These are phyloP conservation scores for Penicillium nordicum DNA, from an alignment of 2,329 filamentous ascomycete species.

Conservation along the genomic window DNA sequence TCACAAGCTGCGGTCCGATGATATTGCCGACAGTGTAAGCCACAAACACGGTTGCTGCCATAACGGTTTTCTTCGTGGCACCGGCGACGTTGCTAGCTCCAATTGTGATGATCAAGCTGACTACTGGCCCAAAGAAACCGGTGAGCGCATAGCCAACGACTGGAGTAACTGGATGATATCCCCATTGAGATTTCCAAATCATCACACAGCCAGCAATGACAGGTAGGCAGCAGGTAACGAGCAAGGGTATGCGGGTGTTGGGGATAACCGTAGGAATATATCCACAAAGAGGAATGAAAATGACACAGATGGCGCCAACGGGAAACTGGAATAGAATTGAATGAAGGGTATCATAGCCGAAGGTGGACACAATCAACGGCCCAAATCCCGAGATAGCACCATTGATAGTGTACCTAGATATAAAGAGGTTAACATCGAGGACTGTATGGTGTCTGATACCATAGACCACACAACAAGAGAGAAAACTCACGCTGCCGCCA, in stretches of 20 bases:
- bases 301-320: slow-evolving; percentile 64
- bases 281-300: slow-evolving; percentile 64
- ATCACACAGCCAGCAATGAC: slow-evolving; percentile 71
- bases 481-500: slow-evolving; percentile 56
- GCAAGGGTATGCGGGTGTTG: slow-evolving; percentile 63
- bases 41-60: slow-evolving; percentile 70
- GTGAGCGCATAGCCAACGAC: slow-evolving; percentile 70
- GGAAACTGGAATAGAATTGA: slow-evolving; percentile 74
- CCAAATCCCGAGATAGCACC: slow-evolving; percentile 69
- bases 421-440: slow-evolving; percentile 15
- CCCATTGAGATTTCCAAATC: slow-evolving; percentile 68
- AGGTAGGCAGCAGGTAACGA: slow-evolving; percentile 65
- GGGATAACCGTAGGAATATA: slow-evolving; percentile 59
- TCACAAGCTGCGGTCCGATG: slow-evolving; percentile 68
- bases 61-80: slow-evolving; percentile 74
- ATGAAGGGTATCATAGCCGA: slow-evolving; percentile 62
- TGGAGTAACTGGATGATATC: slow-evolving; percentile 61
- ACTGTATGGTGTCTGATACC: not conserved
- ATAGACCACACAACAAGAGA: not conserved
- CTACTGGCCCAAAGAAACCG: slow-evolving; percentile 69
- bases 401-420: slow-evolving; percentile 61
- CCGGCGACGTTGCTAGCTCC: slow-evolving; percentile 69
- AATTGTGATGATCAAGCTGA: slow-evolving; percentile 58
- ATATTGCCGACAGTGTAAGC: slow-evolving; percentile 76
- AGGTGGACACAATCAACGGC: slow-evolving; percentile 68